Evolutionary conservation across 2,329 filamentous ascomycete genomes (phyloP), one percentile per base, ranked within the genome.

Genomic region (Ilyonectria sp.): DNA sequence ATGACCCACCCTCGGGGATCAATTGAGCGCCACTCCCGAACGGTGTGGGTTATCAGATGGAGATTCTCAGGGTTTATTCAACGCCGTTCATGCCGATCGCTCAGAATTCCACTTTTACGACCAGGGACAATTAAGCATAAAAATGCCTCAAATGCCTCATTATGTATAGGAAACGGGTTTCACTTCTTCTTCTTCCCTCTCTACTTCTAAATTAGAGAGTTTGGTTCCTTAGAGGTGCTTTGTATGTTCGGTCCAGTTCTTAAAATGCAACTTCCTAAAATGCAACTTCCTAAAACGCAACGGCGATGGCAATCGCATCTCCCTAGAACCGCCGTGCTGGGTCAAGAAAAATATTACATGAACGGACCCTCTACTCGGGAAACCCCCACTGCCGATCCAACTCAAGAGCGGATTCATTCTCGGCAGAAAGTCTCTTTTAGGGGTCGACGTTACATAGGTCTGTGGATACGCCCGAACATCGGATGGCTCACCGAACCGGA

Each of bases 41-140:
- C 21, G 15, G 43, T 55, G 58, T 69, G 71, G 69, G 70, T 44
- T 60, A 52, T 50, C 23, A 11, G 21, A 69, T 71, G 67, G 67
- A 46, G 40, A 43, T n/a, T 43, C 15, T 70, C 71, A n/a, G 31
- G 60, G 43, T 66, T 52, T 40, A 59, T 52, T 31, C 15, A 17
- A 50, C n/a, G 54, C 29, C 35, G 26, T 44, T 61, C 50, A 60
- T 58, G 70, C 43, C 50, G 60, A 72, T 72, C 65, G 50, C 44
- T 58, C 55, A 21, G 37, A 40, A 50, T 62, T 37, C 37, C 19
- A 52, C 53, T 29, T 9, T 50, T 44, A 43, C 29, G 23, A 33
- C 23, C 26, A 57, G 21, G 37, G 56, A n/a, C 11, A 37, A 40
- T 55, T 49, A 58, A 57, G 52, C 43, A 50, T 63, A 21, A 55